Evolutionary conservation across 2,329 filamentous ascomycete genomes (phyloP).

Genomic region (Akanthomyces dipterigenus): DNA sequence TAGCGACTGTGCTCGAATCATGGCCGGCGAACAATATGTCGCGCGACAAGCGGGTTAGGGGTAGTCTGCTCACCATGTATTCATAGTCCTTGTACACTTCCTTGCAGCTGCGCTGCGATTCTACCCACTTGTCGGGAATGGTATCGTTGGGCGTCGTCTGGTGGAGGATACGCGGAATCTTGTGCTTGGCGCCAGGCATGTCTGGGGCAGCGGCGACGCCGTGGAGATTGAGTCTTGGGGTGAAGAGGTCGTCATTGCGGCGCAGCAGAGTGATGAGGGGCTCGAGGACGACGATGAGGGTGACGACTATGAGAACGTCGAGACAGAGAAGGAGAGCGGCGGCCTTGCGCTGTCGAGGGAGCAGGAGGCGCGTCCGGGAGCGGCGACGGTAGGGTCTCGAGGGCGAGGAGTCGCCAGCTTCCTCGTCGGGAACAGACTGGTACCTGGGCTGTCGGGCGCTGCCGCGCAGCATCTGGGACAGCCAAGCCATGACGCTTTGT

Average conservation of each 20-base stretch:
- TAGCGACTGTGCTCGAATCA: neutral
- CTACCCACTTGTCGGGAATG: constrained; percentile 60
- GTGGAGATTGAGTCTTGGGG: constrained; percentile 19
- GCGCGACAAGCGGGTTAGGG: neutral
- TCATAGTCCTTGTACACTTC: constrained; percentile 65
- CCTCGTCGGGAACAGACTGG: constrained; percentile 5
- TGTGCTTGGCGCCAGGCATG: constrained; percentile 62
- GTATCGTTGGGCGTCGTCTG: constrained; percentile 66
- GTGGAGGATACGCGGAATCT: constrained; percentile 70
- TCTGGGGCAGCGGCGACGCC: constrained; percentile 47
- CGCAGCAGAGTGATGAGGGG: constrained; percentile 65
- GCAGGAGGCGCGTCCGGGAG: constrained; percentile 5
- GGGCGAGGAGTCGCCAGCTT: neutral
- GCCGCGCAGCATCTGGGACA: neutral
- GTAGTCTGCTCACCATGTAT: constrained; percentile 52
- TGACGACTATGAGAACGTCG: constrained; percentile 56
- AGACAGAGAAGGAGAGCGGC: constrained; percentile 54
- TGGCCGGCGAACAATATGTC: neutral
- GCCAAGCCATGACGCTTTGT: constrained; percentile 9
- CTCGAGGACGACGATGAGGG: constrained; percentile 61
- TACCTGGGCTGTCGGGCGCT: neutral
- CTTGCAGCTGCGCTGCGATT: constrained; percentile 59
- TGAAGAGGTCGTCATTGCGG: constrained; percentile 27
- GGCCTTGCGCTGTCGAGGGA: constrained; percentile 14
- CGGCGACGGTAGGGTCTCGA: constrained; percentile 8